Conservation (phyloP, 345 rosid species). For the Schrenkiella parvula region DNA sequence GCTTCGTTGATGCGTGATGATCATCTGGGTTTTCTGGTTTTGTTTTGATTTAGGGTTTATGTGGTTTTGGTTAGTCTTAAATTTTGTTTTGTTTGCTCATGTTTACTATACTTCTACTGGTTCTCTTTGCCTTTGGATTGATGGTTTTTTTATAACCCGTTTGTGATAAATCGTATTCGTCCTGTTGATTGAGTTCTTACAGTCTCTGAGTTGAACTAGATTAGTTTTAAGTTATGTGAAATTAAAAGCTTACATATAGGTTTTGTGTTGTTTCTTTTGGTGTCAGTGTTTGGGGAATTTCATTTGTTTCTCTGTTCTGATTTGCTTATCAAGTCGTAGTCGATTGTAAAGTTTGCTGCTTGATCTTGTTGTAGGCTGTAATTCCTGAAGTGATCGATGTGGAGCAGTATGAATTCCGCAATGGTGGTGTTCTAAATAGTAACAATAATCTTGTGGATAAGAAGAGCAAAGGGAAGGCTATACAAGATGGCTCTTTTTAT, state of each 20-base stretch:
- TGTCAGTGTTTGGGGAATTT: not conserved
- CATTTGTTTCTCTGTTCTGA: not conserved
- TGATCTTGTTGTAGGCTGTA: slow-evolving; percentile 37
- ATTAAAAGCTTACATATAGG: not conserved
- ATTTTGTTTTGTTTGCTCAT: not conserved
- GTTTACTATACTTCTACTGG: not conserved
- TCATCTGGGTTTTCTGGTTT: slow-evolving; percentile 1
- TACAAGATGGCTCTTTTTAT: slow-evolving; percentile 27
- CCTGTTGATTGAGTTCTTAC: not conserved
- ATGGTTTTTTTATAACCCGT: not conserved
- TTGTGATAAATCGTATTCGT: not conserved
- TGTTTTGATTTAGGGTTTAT: slow-evolving; percentile 18
- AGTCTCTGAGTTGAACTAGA: not conserved
- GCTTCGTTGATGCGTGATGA: slow-evolving; percentile 13
- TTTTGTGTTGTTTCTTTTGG: not conserved
- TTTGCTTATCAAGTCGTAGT: not conserved
- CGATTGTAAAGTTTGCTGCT: slow-evolving; percentile 10
- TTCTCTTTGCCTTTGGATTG: not conserved
- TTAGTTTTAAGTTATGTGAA: not conserved
- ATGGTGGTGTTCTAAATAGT: not conserved
- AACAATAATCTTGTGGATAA: slow-evolving; percentile 12
- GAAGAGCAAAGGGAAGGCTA: slow-evolving; percentile 60
- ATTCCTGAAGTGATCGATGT: slow-evolving; percentile 60
- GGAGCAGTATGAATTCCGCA: slow-evolving; percentile 51
- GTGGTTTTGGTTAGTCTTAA: not conserved